Percentiles rank a stretch among this genome's conserved stretches.
Conservation (phyloP, 1,284 basidiomycete species). For the Cerrena zonata region DNA sequence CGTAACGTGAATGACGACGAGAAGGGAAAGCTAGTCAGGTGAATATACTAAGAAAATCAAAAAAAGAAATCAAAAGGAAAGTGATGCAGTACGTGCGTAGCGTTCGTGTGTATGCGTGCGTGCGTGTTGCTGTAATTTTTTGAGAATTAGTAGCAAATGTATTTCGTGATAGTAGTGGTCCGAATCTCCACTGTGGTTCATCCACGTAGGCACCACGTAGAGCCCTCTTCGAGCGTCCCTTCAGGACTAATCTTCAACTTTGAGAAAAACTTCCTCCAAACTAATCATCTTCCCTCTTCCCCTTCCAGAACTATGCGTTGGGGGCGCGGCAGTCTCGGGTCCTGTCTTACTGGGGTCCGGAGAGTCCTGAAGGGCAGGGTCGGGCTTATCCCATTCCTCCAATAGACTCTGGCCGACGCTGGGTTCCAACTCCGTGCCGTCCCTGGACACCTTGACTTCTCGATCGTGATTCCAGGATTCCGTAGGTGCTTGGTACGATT, state of each 20-base stretch:
- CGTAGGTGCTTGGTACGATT: conserved; percentile 71
- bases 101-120: conserved; percentile 17
- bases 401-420: conserved; percentile 67
- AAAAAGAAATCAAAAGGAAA: background rate
- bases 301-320: background rate
- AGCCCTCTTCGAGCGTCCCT: background rate
- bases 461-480: conserved; percentile 92
- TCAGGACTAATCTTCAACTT: background rate
- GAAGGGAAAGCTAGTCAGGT: background rate
- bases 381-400: conserved; percentile 64
- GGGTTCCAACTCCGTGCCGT: conserved; percentile 89
- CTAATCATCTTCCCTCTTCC: background rate
- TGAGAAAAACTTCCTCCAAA: background rate
- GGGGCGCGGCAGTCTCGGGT: background rate
- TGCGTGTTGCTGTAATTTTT: conserved; percentile 15
- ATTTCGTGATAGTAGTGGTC: conserved; percentile 7
- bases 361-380: conserved; percentile 12
- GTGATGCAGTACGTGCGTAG: conserved; percentile 13
- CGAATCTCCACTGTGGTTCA: background rate
- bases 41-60: conserved; percentile 5
- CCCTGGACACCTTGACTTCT: conserved; percentile 87
- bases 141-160: conserved; percentile 7
- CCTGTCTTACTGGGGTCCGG: background rate
- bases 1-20: conserved; percentile 3
- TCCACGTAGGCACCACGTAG: background rate